Conservation (phyloP, 345 rosid species). For the Brassica carinata region DNA sequence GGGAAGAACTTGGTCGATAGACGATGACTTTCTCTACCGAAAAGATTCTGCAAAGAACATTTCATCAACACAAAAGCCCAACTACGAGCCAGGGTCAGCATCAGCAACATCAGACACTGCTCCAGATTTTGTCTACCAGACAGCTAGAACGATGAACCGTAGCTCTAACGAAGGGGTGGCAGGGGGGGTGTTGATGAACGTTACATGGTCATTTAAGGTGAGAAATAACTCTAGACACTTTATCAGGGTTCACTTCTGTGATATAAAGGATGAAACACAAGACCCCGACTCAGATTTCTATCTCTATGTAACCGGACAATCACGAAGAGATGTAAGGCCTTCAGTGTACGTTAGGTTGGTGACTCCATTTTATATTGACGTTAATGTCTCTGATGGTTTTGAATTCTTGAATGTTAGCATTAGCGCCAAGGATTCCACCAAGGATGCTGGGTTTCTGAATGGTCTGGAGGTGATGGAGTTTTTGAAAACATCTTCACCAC, state of each 20-base stretch:
- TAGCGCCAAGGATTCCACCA: conserved; percentile 7
- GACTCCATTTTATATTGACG: conserved; percentile 50
- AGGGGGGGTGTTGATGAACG: conserved; percentile 20
- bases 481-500: conserved; percentile 33
- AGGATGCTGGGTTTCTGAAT: conserved; percentile 55
- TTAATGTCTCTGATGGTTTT: conserved; percentile 55
- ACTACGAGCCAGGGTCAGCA: neutral
- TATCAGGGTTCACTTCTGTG: conserved; percentile 62
- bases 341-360: fast-evolving
- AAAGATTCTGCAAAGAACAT: neutral
- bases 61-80: fast-evolving
- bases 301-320: conserved; percentile 44
- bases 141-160: conserved; percentile 38
- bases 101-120: conserved; percentile 37
- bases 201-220: conserved; percentile 56
- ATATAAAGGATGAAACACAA: conserved; percentile 13
- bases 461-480: conserved; percentile 76
- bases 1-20: conserved; percentile 61
- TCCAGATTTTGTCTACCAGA: conserved; percentile 49
- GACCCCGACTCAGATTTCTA: conserved; percentile 17
- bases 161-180: too few species aligned
- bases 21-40: conserved; percentile 3
- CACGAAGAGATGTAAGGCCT: conserved; percentile 31
- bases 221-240: conserved; percentile 43
- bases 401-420: conserved; percentile 53